Evolutionary conservation across 1,139 yeast species (phyloP), one percentile per base, ranked within the genome.

Genomic region (Protomyces inundatus): DNA sequence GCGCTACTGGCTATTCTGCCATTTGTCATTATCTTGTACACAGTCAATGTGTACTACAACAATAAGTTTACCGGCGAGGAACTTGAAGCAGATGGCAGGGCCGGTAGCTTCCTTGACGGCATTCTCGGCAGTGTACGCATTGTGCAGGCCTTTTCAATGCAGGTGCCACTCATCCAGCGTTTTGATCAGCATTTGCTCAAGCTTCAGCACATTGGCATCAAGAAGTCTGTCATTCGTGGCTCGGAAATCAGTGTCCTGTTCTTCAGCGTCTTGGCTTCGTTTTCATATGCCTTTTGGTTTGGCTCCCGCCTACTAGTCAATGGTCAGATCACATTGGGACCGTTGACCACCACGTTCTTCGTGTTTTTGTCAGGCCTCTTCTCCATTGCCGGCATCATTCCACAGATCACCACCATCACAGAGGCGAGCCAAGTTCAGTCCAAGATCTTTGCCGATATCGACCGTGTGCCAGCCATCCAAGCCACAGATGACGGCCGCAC

Each of bases 121-220:
- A 73, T 77, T 4, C 67, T 78, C n/a, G 72, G 78, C 23, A 74
- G 79, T 7, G 73, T 77, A 35, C 75, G 81, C 55, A 77, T 75
- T 65, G 78, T 79, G 4, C 75, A 76, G 32, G 80, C 81, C 3
- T 78, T 78, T 65, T 79, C 80, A 30, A 72, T 77, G 16, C 80
- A 79, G 69, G 70, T 72, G 16, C 73, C 78, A 9, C 68, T 78
- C 52, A 71, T 74, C 4, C 69, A 65, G 30, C 71, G 72, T 65
- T 78, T 73, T 66, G 78, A 77, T 64, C 66, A 64, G 35, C 70
- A 69, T 54, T 72, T 78, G 57, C 69, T 65, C 9, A 63, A 68
- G 4, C 70, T 78, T 1, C 70, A 70, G 69, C 66, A 68, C 48
- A 71, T 68, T 42, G 71, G 73, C 34, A 64, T 70, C 66, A 67